Conservation (phyloP, 1,139 yeast genomes). For the Blastobotrys petasosporus region DNA sequence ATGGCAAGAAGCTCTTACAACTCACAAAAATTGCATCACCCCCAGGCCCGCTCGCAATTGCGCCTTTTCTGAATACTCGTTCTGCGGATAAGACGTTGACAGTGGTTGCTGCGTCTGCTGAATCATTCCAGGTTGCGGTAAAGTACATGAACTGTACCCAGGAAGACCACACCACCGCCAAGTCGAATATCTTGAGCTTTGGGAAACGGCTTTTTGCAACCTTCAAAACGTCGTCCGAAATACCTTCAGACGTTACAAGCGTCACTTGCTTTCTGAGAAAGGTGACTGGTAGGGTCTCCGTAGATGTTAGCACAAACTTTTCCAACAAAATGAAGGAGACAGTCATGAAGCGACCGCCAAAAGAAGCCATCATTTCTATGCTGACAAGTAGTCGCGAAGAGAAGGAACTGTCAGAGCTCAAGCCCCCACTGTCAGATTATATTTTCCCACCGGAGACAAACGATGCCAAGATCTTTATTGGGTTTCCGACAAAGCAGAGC, state of each 20-base stretch:
- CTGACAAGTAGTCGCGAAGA: constrained; percentile 29
- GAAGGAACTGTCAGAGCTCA: constrained; percentile 28
- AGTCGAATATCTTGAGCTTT: constrained; percentile 26
- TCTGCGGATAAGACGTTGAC: constrained; percentile 28
- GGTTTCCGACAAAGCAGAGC: constrained; percentile 41
- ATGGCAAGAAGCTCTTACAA: constrained; percentile 27
- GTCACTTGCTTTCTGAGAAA: constrained; percentile 30
- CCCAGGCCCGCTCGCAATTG: constrained; percentile 23
- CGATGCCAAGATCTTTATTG: constrained; percentile 39
- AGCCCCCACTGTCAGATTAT: constrained; percentile 34
- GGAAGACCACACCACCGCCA: constrained; percentile 25
- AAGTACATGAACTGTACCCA: constrained; percentile 37
- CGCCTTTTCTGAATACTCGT: constrained; percentile 23
- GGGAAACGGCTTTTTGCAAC: constrained; percentile 33
- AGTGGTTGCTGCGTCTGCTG: constrained; percentile 25
- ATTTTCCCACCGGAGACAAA: constrained; percentile 33
- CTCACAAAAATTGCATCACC: constrained; percentile 29
- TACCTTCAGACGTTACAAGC: constrained; percentile 32
- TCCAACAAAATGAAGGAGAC: constrained; percentile 35
- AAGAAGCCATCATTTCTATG: constrained; percentile 33
- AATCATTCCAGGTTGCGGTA: constrained; percentile 31
- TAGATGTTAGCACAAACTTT: constrained; percentile 30
- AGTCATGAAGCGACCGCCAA: constrained; percentile 40
- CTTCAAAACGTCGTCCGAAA: constrained; percentile 28
- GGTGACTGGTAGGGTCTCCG: constrained; percentile 31